Base-by-base conservation (phyloP, 805 yeast genomes). In the Wickerhamiella qilinensis region DNA sequence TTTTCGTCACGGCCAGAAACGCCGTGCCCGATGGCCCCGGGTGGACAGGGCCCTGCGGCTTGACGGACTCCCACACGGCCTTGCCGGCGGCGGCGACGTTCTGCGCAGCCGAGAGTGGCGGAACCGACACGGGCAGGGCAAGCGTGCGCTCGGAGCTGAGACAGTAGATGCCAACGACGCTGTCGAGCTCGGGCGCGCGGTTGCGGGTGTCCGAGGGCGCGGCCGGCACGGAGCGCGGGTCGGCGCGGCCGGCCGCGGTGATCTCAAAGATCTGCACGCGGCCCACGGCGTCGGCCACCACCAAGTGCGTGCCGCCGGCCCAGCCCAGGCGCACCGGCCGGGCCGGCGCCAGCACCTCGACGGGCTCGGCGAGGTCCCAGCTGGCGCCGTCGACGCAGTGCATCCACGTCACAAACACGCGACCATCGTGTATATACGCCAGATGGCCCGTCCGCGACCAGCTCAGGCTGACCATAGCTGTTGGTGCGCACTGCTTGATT, bases 271-370 rank as follows among this genome's bases (percentile, higher is more conserved):
- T 67, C 2, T 79, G 68, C 33, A 76, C 57, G 41, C 76, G 73
- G 2, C 95, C 95, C 28, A 64, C 53, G 18, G 65, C 67, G 54
- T 86, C 97, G 33, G 80, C 65, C 3, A 80, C 71, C 2, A 93
- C 93, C 35, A 91, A 64, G 51, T 86, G 94, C 40, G 80, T 74
- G 33, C 88, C 88, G 1, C 76, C 62, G 35, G 75, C 72, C 85
- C 95, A 91, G 30, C 68, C 61, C 4, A 83, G 68, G 20, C 65
- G 45, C n/a, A 34, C 43, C 16, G 53, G 51, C 27, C 39, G 38
- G 15, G 45, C 34, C 20, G 52, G 41, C 27, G 44, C 48, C 14
- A 46, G 50, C 25, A 65, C 52, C 21, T 54, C 56, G 20, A 67
- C 64, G 1, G 82, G 72, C 7, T 65, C 60, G 1, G 85, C 81